Conservation (phyloP, 768 basidiomycete species). For the Crucibulum laeve region DNA sequence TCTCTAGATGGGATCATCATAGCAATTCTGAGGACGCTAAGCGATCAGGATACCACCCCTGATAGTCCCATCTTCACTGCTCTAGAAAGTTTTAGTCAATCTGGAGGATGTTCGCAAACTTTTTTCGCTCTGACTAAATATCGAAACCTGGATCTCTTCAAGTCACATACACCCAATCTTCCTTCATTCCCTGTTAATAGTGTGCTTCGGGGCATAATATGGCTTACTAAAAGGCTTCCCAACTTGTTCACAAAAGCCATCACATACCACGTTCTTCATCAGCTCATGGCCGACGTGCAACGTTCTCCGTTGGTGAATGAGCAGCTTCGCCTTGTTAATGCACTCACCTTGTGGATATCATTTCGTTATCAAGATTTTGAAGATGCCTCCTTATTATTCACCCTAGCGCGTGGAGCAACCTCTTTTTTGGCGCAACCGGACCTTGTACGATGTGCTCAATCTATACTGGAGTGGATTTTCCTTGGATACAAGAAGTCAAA, state of each 20-base stretch:
- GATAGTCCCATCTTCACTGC: conserved; percentile 44
- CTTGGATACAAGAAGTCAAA: conserved; percentile 36
- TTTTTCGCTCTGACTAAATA: conserved; percentile 52
- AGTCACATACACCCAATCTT: conserved; percentile 59
- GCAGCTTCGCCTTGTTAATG: conserved; percentile 70
- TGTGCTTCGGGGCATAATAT: conserved; percentile 53
- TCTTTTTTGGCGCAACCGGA: conserved; percentile 66
- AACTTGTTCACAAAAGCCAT: conserved; percentile 47
- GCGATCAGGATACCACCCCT: conserved; percentile 60
- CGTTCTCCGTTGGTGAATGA: conserved; percentile 75
- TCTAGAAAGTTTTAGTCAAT: conserved; percentile 32
- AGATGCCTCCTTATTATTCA: conserved; percentile 57
- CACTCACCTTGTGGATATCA: conserved; percentile 71
- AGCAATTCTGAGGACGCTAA: conserved; percentile 57
- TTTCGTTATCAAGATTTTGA: conserved; percentile 50
- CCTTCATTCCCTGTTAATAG: conserved; percentile 50
- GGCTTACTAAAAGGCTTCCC: conserved; percentile 45
- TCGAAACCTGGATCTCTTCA: conserved; percentile 42
- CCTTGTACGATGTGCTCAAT: conserved; percentile 64
- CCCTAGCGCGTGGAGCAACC: conserved; percentile 63
- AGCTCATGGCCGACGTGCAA: conserved; percentile 65
- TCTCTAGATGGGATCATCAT: conserved; percentile 55
- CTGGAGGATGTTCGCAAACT: conserved; percentile 30
- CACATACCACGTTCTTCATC: conserved; percentile 74
- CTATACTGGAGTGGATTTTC: conserved; percentile 77